These are phyloP conservation scores for Citrus glauca DNA, from an alignment of 345 rosid species.

Conservation along the genomic window DNA sequence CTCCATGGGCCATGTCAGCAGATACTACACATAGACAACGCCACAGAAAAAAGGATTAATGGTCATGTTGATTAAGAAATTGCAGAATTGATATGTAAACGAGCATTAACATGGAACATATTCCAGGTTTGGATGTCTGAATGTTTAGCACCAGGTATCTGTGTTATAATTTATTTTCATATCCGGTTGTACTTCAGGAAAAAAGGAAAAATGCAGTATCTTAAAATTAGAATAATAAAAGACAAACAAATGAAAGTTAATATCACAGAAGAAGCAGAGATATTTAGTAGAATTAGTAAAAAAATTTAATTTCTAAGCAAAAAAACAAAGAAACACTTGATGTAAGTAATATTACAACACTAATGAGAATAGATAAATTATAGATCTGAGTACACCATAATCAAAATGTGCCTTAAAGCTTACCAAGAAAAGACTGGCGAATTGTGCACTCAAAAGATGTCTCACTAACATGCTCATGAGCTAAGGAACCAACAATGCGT, in stretches of 20 bases:
- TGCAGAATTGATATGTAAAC: background rate
- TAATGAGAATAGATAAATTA: background rate
- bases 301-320: background rate
- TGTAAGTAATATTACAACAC: background rate
- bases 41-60: slow-evolving; percentile 2
- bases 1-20: slow-evolving; percentile 98
- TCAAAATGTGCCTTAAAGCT: background rate
- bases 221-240: background rate
- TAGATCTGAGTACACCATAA: background rate
- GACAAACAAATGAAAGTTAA: background rate
- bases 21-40: slow-evolving; percentile 49
- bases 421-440: slow-evolving; percentile 88
- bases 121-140: background rate
- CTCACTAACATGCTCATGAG: slow-evolving; percentile 48
- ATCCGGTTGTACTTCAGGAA: background rate
- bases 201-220: background rate
- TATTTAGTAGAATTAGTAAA: background rate
- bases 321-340: background rate
- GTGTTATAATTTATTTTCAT: background rate
- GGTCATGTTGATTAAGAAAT: background rate
- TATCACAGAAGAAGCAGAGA: too few relatives aligned
- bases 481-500: slow-evolving; percentile 68
- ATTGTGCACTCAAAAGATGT: slow-evolving; percentile 70
- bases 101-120: background rate
- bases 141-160: background rate